These are phyloP conservation scores for Botrytis galanthina DNA, from an alignment of 2,329 filamentous ascomycete genomes.

Conservation along the genomic window DNA sequence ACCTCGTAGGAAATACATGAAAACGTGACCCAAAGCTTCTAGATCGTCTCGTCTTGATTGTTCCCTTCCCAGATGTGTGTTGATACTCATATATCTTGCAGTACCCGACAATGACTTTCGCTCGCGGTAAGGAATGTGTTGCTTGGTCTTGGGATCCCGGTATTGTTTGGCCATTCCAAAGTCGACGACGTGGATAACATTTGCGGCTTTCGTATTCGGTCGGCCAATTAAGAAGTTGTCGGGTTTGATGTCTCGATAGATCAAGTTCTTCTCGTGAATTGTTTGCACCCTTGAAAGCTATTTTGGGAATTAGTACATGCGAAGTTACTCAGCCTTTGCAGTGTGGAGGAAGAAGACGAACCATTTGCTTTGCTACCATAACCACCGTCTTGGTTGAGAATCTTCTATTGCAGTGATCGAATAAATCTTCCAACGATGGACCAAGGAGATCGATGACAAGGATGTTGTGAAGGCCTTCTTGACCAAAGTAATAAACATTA, in stretches of 20 bases:
- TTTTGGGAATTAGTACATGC: conserved; percentile 1
- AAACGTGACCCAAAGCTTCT: conserved; percentile 77
- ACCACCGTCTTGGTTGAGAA: conserved; percentile 98
- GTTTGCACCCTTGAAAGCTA: conserved; percentile 85
- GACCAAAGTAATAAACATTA: conserved; percentile 99
- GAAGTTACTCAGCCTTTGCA: not conserved
- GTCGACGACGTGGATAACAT: conserved; percentile 97
- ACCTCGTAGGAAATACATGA: conserved; percentile 73
- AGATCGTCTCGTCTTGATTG: conserved; percentile 95
- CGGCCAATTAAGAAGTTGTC: conserved; percentile 98
- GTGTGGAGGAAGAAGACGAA: conserved; percentile 42
- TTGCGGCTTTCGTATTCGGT: conserved; percentile 87
- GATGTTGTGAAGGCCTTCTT: conserved; percentile 98
- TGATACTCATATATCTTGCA: conserved; percentile 99
- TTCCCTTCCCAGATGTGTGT: conserved; percentile 94
- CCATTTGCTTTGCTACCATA: conserved; percentile 99
- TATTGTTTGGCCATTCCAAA: conserved; percentile 99
- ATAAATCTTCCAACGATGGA: conserved; percentile 91
- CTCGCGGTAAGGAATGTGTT: conserved; percentile 97
- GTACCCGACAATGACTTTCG: conserved; percentile 96
- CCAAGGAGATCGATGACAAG: conserved; percentile 96
- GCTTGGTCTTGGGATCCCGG: conserved; percentile 96
- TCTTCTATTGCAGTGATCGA: conserved; percentile 92
- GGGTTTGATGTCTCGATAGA: conserved; percentile 98
- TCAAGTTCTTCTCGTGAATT: conserved; percentile 98